Evolutionary conservation across 257 asterid species (phyloP).

Genomic region (Primulina eburnea): DNA sequence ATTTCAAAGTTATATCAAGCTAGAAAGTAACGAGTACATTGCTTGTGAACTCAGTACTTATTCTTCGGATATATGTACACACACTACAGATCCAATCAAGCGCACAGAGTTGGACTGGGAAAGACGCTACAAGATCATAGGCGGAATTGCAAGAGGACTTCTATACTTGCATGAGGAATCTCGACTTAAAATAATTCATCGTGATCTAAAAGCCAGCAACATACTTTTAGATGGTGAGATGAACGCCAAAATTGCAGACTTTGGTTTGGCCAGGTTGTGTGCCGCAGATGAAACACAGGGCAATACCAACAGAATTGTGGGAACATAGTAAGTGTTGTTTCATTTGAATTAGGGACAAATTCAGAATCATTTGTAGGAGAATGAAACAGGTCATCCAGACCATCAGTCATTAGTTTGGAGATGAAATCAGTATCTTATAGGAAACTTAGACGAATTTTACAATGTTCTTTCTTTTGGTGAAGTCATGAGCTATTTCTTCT

Average conservation of each 20-base stretch:
- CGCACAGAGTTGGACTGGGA: conserved; percentile 36
- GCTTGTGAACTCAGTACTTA: not conserved
- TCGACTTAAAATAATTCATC: conserved; percentile 42
- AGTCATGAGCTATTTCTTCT: too few species aligned
- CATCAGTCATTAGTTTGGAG: too few species aligned
- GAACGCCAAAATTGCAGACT: conserved; percentile 56
- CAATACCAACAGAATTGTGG: conserved; percentile 37
- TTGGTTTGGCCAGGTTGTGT: conserved; percentile 54
- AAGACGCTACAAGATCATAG: conserved; percentile 42
- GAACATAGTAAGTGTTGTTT: conserved; percentile 45
- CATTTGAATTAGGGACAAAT: too few species aligned
- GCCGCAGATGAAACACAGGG: conserved; percentile 37
- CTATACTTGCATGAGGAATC: conserved; percentile 51
- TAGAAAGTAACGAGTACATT: too few species aligned
- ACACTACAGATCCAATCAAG: conserved; percentile 2
- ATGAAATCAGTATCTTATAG: too few species aligned
- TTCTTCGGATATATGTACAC: not conserved
- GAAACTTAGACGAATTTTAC: too few species aligned
- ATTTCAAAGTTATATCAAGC: too few species aligned
- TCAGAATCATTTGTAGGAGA: too few species aligned
- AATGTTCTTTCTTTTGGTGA: too few species aligned
- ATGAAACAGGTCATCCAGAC: too few species aligned
- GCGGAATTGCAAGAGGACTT: conserved; percentile 40
- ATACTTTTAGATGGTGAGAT: conserved; percentile 40
- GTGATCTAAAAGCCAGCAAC: conserved; percentile 42